Evolutionary conservation across 2,329 filamentous ascomycete genomes (phyloP), one percentile per base, ranked within the genome.

Genomic region (Sporothrix phasma): DNA sequence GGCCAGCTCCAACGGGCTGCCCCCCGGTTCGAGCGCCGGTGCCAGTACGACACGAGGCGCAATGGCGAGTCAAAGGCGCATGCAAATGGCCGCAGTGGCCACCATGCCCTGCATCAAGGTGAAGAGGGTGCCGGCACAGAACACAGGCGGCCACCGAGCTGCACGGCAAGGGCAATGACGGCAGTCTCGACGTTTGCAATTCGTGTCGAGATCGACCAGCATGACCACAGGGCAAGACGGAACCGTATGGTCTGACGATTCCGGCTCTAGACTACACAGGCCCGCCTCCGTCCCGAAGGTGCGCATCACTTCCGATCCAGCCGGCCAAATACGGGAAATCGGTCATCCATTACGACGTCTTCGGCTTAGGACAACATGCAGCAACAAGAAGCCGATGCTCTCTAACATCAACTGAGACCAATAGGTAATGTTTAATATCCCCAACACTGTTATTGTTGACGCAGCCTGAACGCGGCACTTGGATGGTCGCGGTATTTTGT

Each of bases 131-230:
- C 90, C 0, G 93, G 93, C 3, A 92, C 91, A 0, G 78, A 77
- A 34, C 92, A 97, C 77, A 85, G 84, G 89, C 92, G 13, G 88
- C 90, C 0, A 73, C 76, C n/a, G 70, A 84, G 73, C 71, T 76
- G 72, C 75, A 87, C 75, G 77, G 88, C 68, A 75, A 79, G 73
- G 75, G 77, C 69, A 72, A 80, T 74, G 79, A 88, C 76, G 80
- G 82, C 70, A 78, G 84, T 10, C 81, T 99, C 4, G 91, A 97
- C 70, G 85, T 97, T 59, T 87, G 86, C 63, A n/a, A 84, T 99
- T 70, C 88, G 92, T 64, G 87, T 97, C 68, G 94, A 99, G 76
- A 85, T 93, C 67, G 86, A 92, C 73, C 90, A 96, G 72, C 86
- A 88, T 70, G 86, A 97, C 73, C 85, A 2, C 80, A 89, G 41